Conservation (phyloP, 257 asterid genomes). For the Solanum chiquidenum region DNA sequence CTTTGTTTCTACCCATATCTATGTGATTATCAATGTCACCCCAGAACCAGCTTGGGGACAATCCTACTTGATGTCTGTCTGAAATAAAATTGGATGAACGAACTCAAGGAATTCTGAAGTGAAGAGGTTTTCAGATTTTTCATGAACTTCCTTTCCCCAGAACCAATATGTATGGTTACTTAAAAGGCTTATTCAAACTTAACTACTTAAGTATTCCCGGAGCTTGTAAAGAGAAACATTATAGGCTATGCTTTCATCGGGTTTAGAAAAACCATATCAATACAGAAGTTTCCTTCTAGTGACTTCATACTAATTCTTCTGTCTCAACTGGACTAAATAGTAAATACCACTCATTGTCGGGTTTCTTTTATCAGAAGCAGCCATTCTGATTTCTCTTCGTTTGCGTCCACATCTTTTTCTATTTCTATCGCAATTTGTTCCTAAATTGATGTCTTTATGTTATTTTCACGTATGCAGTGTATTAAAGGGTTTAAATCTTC, state of each 20-base stretch:
- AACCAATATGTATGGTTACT: not conserved
- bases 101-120: not conserved
- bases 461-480: conserved; percentile 38
- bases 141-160: not conserved
- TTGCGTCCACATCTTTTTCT: not conserved
- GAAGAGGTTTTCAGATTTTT: not conserved
- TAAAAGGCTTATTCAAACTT: not conserved
- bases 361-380: not conserved
- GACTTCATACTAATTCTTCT: not conserved
- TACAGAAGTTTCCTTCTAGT: not conserved
- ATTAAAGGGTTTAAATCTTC: conserved; percentile 63
- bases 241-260: not conserved
- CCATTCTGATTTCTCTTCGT: not conserved
- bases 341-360: not conserved
- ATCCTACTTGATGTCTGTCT: not conserved
- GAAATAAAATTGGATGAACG: not conserved
- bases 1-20: not conserved
- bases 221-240: not conserved
- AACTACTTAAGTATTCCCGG: not conserved
- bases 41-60: not conserved
- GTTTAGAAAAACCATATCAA: not conserved
- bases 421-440: not conserved
- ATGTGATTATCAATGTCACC: not conserved
- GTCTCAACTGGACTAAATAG: not conserved
- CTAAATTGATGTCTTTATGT: not conserved